Evolutionary conservation across 2,329 filamentous ascomycete genomes (phyloP), one percentile per base, ranked within the genome.

Genomic region (Fusarium virguliforme): DNA sequence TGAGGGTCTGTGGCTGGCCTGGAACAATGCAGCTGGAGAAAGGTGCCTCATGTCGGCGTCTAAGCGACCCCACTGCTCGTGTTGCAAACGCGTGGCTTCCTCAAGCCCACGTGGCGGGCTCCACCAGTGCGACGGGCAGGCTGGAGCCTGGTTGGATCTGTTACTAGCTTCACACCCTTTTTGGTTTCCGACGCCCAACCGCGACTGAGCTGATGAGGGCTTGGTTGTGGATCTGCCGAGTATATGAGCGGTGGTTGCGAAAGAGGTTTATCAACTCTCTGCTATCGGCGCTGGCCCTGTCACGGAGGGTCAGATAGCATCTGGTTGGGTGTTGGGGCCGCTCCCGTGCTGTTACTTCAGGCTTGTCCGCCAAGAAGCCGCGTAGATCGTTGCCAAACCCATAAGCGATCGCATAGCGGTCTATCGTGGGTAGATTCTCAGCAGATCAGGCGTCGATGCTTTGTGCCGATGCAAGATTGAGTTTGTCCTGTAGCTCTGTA

Each of bases 71-170:
- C 74, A 75, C 72, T 65, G 50, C 64, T 68, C 66, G 65, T 72
- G 71, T 75, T 58, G 64, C 64, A 65, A 68, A 70, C 66, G 67
- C 65, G 71, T 76, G 70, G 73, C 74, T 76, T 66, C 40, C 64
- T 69, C 54, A 73, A 75, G 70, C 64, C 76, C 76, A 78, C 76
- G 76, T 78, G 76, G 76, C 74, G 62, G 65, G 61, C 65, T 69
- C 74, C 71, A 67, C 73, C 58, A 59, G 53, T 51, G 65, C 41
- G 56, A 68, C 61, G 60, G 38, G 58, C 64, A 64, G 62, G 58
- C 46, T 18, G 53, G 58, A 63, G 60, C 46, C 60, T 24, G 61
- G 63, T 67, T 46, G 24, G 63, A 48, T 57, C 34, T 48, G 9
- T 6, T 28, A 18, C 65, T 74, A 69, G 46, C 10, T 38, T 57